A percentile compares a stretch with the other conserved stretches of the same genome.
phyloP scores from a whole-genome alignment of 768 basidiomycete species.

The Peribolospora kevripleyi region DNA sequence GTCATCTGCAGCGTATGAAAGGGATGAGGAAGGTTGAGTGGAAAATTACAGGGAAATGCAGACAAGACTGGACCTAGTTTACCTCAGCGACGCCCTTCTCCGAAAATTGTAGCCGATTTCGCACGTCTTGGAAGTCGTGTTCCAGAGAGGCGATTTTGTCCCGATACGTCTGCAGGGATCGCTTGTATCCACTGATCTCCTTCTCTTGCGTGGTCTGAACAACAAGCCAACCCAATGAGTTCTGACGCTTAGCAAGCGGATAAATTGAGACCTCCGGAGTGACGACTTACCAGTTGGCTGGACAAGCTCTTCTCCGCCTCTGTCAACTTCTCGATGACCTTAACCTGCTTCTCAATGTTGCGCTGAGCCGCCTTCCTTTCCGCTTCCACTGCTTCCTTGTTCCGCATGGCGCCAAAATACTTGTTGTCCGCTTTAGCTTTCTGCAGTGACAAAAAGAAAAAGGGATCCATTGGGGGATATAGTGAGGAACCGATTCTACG shows the following conservation, averaged over 20 bases:
- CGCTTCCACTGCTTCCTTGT: slow-evolving; percentile 54
- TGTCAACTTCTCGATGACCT: slow-evolving; percentile 38
- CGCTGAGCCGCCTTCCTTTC: slow-evolving; percentile 44
- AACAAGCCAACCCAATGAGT: background rate
- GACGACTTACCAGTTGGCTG: slow-evolving; percentile 33
- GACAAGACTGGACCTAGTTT: background rate
- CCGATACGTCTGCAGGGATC: slow-evolving; percentile 14
- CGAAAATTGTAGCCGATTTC: slow-evolving; percentile 12
- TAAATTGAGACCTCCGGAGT: background rate
- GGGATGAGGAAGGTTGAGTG: background rate
- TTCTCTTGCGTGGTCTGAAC: slow-evolving; percentile 18
- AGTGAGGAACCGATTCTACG: background rate
- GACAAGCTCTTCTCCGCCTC: slow-evolving; percentile 39
- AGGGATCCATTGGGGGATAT: background rate
- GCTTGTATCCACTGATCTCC: slow-evolving; percentile 17
- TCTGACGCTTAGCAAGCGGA: background rate
- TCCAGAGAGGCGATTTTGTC: slow-evolving; percentile 12
- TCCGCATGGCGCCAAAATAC: slow-evolving; percentile 69
- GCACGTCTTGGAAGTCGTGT: slow-evolving; percentile 15
- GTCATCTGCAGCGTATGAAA: slow-evolving; percentile 11
- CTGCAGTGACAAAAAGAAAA: slow-evolving; percentile 22
- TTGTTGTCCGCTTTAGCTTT: slow-evolving; percentile 93
- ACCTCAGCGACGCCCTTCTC: slow-evolving; percentile 15
- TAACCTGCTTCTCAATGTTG: slow-evolving; percentile 34
- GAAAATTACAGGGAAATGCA: background rate